Conservation (phyloP, 768 basidiomycete species). For the Suillus weaverae region DNA sequence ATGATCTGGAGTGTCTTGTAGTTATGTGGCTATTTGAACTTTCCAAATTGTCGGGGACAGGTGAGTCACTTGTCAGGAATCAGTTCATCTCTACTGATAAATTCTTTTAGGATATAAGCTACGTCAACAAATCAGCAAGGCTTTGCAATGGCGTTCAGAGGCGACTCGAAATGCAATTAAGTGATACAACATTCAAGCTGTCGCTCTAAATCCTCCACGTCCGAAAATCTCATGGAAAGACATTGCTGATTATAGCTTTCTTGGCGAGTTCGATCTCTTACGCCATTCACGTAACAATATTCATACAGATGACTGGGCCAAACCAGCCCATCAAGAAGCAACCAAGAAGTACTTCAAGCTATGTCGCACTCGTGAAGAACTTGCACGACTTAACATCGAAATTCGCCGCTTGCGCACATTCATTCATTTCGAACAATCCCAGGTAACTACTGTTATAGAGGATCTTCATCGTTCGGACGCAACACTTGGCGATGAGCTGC, state of each 20-base stretch:
- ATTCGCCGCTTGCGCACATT: slow-evolving; percentile 19
- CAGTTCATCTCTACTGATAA: not conserved
- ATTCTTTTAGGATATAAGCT: slow-evolving; percentile 30
- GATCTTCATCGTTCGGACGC: not conserved
- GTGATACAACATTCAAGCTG: slow-evolving; percentile 26
- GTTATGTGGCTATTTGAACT: no score
- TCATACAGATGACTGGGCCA: no score
- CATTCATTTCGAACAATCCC: slow-evolving; percentile 21
- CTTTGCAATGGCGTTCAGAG: slow-evolving; percentile 23
- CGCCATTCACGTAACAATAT: not conserved
- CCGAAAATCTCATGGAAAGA: slow-evolving; percentile 17
- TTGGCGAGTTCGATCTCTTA: slow-evolving; percentile 20
- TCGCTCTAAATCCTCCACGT: slow-evolving; percentile 17
- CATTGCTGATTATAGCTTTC: slow-evolving; percentile 15
- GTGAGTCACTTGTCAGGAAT: not conserved
- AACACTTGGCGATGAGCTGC: slow-evolving; percentile 4
- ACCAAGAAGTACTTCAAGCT: slow-evolving; percentile 26
- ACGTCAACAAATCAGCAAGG: slow-evolving; percentile 32
- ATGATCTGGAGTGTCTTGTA: no score
- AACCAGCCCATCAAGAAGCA: slow-evolving; percentile 13
- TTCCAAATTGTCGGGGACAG: no score
- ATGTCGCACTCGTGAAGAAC: slow-evolving; percentile 26
- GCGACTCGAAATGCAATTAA: slow-evolving; percentile 28
- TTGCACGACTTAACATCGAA: slow-evolving; percentile 27
- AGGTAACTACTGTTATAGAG: not conserved